Base-by-base conservation (phyloP, 331 rosid genomes). In the Saraca asoca region DNA sequence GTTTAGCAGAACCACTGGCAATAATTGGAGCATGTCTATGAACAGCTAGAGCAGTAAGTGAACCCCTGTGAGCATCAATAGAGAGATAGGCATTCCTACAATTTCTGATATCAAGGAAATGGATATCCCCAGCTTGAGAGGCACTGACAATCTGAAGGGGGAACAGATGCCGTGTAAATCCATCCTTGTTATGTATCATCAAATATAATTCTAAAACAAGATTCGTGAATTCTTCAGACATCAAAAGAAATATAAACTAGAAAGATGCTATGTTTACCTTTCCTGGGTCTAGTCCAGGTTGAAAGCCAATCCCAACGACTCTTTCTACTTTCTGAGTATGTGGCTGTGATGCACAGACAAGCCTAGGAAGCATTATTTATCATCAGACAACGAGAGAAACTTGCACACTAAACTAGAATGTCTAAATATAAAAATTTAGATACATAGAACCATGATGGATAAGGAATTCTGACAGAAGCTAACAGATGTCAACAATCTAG, bases 1-100 rank as follows among this genome's bases (percentile, higher is more conserved):
- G 97, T 78, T 86, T 94, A 46, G 97, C 97, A 7, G 97, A 94
- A 19, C 99, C 99, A 72, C 97, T 88, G 51, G 99, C 97, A 62
- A 94, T 80, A 43, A 94, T 82, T 9, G 99, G 97, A 51, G 99
- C 96, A 17, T 90, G 99, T 70, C 99, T 85, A 68, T 94, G 99
- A 71, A 94, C 85, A 41, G 99, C 99, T 80, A 94, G 73, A 52
- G 99, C 95, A 9, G 99, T 83, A 20, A 94, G 99, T 7, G 99
- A 88, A 43, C 97, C 97, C 78, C 96, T 58, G 66, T 81, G 96
- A 64, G 99, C 96, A 55, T 80, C 80, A 19, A 94, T 88, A 3
- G 99, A 86, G 66, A 88, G 88, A 80, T 90, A 90, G 16, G 90
- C 64, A 33, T 79, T 71, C 62, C 79, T 60, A 2, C 46, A 67